phyloP scores from a whole-genome alignment of 2,329 filamentous ascomycete species.

The Penicillium sp. region DNA sequence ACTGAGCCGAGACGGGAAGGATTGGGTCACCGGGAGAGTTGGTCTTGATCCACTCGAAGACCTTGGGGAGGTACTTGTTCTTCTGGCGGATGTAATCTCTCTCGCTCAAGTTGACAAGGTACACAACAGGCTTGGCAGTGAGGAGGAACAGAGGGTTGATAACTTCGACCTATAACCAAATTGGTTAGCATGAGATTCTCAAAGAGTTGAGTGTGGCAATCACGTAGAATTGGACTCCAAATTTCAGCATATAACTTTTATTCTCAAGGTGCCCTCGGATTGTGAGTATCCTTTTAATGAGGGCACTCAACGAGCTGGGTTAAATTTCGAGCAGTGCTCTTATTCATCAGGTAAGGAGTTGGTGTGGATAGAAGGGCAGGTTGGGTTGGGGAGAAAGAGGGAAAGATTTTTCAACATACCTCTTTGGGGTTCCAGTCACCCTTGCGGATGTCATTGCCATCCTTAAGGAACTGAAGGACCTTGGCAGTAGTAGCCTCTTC shows the following conservation, averaged over 20 bases:
- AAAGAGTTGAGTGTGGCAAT: slow-evolving; percentile 15
- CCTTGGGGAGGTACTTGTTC: slow-evolving; percentile 96
- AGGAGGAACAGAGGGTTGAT: slow-evolving; percentile 97
- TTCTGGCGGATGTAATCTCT: slow-evolving; percentile 97
- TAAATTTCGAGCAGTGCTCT: slow-evolving; percentile 92
- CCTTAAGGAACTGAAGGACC: slow-evolving; percentile 76
- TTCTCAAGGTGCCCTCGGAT: slow-evolving; percentile 81
- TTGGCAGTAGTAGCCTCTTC: slow-evolving; percentile 93
- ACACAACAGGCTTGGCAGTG: slow-evolving; percentile 94
- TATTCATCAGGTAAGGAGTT: slow-evolving; percentile 81
- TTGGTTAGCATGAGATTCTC: slow-evolving; percentile 21
- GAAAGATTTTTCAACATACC: slow-evolving; percentile 56
- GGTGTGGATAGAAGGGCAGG: background rate
- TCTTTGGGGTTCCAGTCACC: slow-evolving; percentile 88
- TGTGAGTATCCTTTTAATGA: slow-evolving; percentile 63
- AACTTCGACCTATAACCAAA: slow-evolving; percentile 71
- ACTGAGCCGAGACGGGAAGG: slow-evolving; percentile 86
- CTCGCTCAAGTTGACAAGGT: slow-evolving; percentile 94
- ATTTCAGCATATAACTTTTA: slow-evolving; percentile 68
- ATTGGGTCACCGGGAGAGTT: slow-evolving; percentile 84
- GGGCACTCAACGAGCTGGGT: slow-evolving; percentile 98
- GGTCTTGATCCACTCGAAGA: slow-evolving; percentile 93
- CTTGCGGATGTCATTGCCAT: slow-evolving; percentile 91
- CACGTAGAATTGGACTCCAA: slow-evolving; percentile 25
- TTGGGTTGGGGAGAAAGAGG: background rate